Base-by-base conservation (phyloP, 164 flowering plant species). In the Annona cherimola region DNA sequence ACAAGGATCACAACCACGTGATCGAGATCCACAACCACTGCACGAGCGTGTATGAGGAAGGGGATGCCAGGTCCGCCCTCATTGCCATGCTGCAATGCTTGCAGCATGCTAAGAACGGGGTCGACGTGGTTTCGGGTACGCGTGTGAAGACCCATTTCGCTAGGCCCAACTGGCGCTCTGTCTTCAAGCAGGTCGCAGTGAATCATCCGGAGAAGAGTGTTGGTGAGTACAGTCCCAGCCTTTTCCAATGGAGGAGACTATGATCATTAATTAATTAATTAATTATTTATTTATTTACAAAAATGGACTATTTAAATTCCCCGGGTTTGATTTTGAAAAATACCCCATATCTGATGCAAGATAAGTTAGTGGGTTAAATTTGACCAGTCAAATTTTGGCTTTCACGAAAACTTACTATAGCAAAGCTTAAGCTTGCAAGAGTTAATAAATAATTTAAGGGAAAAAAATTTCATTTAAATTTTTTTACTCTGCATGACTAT, bases 41-140 rank as follows among this genome's bases (percentile, higher is more conserved):
- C 77, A 86, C 91, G 5, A 86, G 94, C 69, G 91, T 88, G 1
- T 86, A 88, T 42, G 88, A 89, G 76, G 91, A 89, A 78, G 94
- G 91, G 0, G 94, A 89, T 68, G 94, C 91, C 0, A 69, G 91
- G 4, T 89, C 94, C 0, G 91, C 94, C 1, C 73, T 89, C 61
- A 86, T 89, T 66, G 75, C 87, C 26, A 87, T 87, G 89, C 86
- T 89, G 6, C 93, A 89, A 40, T 80, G 86, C 0, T 77, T 89
- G 1, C 81, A 89, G 60, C 88, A 86, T 54, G 91, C 89, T 42
- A 87, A 87, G 68, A 83, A 74, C 74, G 93, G 93, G 2, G 73
- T 87, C 1, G 93, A 89, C 39, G 80, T 86, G 3, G 89, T 89
- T 1, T 86, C 91, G 0, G 91, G 90, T 1, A 89, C 88, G 0